phyloP scores from a whole-genome alignment of 225 moss, liverwort and hornwort genomes.

The Lunularia cruciata region DNA sequence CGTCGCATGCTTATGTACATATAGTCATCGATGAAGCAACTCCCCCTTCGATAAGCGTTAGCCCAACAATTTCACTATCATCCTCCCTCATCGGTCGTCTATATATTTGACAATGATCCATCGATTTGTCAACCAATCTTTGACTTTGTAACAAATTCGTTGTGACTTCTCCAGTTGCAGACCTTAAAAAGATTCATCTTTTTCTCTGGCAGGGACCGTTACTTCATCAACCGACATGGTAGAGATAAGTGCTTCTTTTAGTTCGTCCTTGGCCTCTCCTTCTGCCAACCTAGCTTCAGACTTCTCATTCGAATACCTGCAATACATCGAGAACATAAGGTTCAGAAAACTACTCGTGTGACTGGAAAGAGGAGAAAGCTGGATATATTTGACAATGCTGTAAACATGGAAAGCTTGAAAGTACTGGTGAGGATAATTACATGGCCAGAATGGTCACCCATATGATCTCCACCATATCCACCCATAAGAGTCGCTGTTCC shows the following conservation, averaged over 20 bases:
- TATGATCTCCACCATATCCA: conserved; percentile 54
- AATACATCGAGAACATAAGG: background rate
- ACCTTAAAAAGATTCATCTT: background rate
- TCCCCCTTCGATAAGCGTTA: background rate
- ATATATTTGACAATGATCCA: background rate
- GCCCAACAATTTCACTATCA: no score
- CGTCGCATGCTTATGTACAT: conserved; percentile 8
- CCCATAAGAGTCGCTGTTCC: conserved; percentile 56
- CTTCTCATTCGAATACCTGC: conserved; percentile 41
- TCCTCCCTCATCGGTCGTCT: background rate
- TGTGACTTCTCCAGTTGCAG: no score
- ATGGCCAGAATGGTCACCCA: conserved; percentile 54
- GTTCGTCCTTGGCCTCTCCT: conserved; percentile 15
- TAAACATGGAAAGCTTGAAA: no score
- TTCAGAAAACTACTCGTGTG: background rate
- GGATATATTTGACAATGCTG: background rate
- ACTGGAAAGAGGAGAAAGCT: no score
- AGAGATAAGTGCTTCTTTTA: background rate
- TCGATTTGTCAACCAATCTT: background rate
- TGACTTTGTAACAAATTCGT: no score
- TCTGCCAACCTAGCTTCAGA: conserved; percentile 44
- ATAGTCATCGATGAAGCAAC: background rate
- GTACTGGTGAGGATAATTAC: conserved; percentile 14
- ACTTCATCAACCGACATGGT: conserved; percentile 19
- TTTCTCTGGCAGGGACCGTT: background rate